Percentiles rank a stretch among this genome's conserved stretches.
Conservation (phyloP, 176 grass and related monocot genomes). For the Hordeum marinum region DNA sequence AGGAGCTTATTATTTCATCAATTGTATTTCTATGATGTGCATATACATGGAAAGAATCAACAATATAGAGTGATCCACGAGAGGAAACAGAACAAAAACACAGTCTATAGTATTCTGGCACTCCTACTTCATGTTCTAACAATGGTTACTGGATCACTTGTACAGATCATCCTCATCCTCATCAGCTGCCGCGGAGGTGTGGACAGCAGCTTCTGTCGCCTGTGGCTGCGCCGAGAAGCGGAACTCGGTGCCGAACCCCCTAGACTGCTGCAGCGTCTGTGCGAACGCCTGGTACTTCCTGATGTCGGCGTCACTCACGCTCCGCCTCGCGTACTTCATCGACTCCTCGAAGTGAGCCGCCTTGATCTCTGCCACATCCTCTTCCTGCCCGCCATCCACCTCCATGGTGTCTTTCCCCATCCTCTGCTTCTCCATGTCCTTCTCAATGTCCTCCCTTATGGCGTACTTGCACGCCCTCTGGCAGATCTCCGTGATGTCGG, state of each 20-base stretch:
- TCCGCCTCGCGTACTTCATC: conserved; percentile 53
- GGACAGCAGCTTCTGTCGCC: neutral
- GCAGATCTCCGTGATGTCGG: conserved; percentile 63
- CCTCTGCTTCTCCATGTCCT: neutral
- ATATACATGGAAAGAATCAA: neutral
- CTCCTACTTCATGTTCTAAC: neutral
- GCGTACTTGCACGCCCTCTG: conserved; percentile 61
- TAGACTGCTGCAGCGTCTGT: conserved; percentile 61
- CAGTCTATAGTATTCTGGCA: neutral
- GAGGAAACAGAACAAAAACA: neutral
- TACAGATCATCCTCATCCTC: conserved; percentile 69
- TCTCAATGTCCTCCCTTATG: conserved; percentile 55
- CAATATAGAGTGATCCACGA: too few species aligned
- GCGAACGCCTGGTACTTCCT: conserved; percentile 67
- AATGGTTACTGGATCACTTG: conserved; percentile 7
- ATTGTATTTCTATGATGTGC: too few species aligned
- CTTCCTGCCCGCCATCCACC: neutral
- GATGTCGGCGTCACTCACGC: conserved; percentile 43
- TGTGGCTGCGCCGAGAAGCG: conserved; percentile 34
- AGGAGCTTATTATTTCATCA: too few species aligned
- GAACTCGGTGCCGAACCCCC: conserved; percentile 59
- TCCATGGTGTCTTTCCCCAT: conserved; percentile 15
- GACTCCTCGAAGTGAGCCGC: conserved; percentile 60
- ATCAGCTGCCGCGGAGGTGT: neutral
- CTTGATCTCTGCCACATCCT: conserved; percentile 45